A percentile compares a stretch with the other conserved stretches of the same genome.
phyloP scores from a whole-genome alignment of 805 yeast genomes.

The Grigorovia transvaalensis region DNA sequence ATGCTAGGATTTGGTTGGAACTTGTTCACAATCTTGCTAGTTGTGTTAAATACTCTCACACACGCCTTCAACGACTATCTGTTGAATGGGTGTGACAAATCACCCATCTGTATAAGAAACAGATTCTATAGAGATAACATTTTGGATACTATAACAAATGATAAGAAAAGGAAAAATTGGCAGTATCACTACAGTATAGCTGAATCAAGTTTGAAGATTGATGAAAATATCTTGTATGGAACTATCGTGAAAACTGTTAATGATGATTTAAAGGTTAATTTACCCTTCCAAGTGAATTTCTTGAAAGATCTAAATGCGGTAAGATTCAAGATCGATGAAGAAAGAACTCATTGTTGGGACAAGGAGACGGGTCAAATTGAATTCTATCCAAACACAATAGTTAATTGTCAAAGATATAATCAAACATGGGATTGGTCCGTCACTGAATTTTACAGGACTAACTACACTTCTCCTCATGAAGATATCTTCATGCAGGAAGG shows the following conservation, averaged over 20 bases:
- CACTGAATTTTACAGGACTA: conserved; percentile 5
- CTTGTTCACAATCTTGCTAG: neutral
- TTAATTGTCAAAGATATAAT: conserved; percentile 44
- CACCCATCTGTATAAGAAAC: conserved; percentile 80
- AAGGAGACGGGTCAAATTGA: conserved; percentile 3
- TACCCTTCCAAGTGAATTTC: conserved; percentile 52
- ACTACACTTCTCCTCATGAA: neutral
- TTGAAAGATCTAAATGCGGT: conserved; percentile 42
- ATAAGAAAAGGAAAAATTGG: neutral
- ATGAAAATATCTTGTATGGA: conserved; percentile 26
- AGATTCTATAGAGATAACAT: conserved; percentile 49
- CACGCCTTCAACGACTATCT: conserved; percentile 50
- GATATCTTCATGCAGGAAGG: neutral
- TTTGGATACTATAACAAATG: conserved; percentile 17
- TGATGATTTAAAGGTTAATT: conserved; percentile 30
- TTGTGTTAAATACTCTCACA: neutral
- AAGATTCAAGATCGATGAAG: conserved; percentile 60
- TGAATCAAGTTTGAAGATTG: conserved; percentile 23
- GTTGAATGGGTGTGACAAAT: conserved; percentile 66
- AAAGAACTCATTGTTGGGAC: conserved; percentile 24
- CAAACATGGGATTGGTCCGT: conserved; percentile 55
- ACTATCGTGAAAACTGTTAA: conserved; percentile 21
- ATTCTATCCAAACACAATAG: neutral
- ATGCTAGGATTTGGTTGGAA: neutral
- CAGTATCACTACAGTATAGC: conserved; percentile 32